phyloP scores from a whole-genome alignment of 345 rosid species.

The Cardamine resedifolia region DNA sequence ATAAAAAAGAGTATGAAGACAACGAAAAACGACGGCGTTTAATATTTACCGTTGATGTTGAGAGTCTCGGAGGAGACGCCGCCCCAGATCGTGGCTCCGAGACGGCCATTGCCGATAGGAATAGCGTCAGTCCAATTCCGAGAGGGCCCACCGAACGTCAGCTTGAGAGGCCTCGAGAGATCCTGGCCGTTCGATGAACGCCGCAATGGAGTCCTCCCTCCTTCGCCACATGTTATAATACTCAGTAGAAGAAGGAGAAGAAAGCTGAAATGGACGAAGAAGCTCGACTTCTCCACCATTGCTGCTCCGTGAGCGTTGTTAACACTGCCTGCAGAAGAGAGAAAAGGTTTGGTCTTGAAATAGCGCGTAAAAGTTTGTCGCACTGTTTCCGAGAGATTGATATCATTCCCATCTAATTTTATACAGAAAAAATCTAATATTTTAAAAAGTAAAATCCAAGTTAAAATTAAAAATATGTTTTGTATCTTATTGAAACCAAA shows the following conservation, averaged over 20 bases:
- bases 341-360: slow-evolving; percentile 12
- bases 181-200: slow-evolving; percentile 42
- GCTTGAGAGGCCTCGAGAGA: slow-evolving; percentile 50
- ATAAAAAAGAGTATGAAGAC: not conserved
- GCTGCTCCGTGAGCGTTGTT: slow-evolving; percentile 21
- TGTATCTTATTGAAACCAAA: not conserved
- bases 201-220: slow-evolving; percentile 52
- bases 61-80: slow-evolving; percentile 68
- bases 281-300: slow-evolving; percentile 38
- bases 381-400: not conserved
- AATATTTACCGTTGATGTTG: slow-evolving; percentile 66
- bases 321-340: slow-evolving; percentile 3
- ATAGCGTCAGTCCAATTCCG: slow-evolving; percentile 81
- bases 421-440: not conserved
- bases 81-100: slow-evolving; percentile 96
- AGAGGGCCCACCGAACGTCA: slow-evolving; percentile 67
- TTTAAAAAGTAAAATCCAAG: too few species aligned
- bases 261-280: slow-evolving; percentile 29
- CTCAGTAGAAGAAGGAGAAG: slow-evolving; percentile 6
- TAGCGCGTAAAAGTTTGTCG: slow-evolving; percentile 1
- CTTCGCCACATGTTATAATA: slow-evolving; percentile 17
- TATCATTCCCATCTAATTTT: not conserved
- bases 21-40: slow-evolving; percentile 13
- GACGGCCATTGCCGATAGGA: slow-evolving; percentile 87
- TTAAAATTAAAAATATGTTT: not conserved